Evolutionary conservation across 2,329 filamentous ascomycete species (phyloP).

Genomic region (Calonectria hawksworthii): DNA sequence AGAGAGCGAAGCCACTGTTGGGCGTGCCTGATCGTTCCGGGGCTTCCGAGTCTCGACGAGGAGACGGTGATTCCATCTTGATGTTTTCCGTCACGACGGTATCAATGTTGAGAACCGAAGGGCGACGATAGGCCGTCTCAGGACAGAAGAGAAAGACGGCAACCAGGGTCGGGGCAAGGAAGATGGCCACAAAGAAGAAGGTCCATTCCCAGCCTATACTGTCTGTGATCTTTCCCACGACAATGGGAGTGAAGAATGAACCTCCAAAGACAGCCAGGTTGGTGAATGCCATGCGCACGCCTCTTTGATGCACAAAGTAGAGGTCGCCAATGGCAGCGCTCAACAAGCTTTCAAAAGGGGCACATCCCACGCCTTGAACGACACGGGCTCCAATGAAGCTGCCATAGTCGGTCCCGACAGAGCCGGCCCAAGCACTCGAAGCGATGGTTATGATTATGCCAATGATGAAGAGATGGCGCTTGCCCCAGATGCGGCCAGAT

Average conservation of each 20-base stretch:
- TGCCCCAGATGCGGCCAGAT: conserved; percentile 91
- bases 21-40: conserved; percentile 5
- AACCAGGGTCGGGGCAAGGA: conserved; percentile 78
- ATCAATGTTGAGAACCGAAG: conserved; percentile 78
- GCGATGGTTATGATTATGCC: conserved; percentile 81
- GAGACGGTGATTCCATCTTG: conserved; percentile 27
- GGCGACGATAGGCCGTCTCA: conserved; percentile 83
- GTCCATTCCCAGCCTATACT: conserved; percentile 87
- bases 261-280: conserved; percentile 71
- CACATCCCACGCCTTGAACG: conserved; percentile 87
- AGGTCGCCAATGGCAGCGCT: conserved; percentile 92
- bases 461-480: conserved; percentile 87
- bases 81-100: conserved; percentile 51
- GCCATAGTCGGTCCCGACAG: conserved; percentile 74
- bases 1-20: conserved; percentile 46
- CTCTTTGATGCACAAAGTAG: conserved; percentile 89
- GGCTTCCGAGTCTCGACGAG: conserved; percentile 15
- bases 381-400: conserved; percentile 84
- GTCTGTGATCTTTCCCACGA: conserved; percentile 88
- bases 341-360: conserved; percentile 90
- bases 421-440: conserved; percentile 84
- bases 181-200: conserved; percentile 91
- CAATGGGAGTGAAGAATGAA: conserved; percentile 81
- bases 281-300: conserved; percentile 87
- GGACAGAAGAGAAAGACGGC: conserved; percentile 84